A percentile compares a stretch with the other conserved stretches of the same genome.
These are phyloP conservation scores for Cadophora luteo-olivacea DNA, from an alignment of 2,329 filamentous ascomycete genomes.

Conservation along the genomic window DNA sequence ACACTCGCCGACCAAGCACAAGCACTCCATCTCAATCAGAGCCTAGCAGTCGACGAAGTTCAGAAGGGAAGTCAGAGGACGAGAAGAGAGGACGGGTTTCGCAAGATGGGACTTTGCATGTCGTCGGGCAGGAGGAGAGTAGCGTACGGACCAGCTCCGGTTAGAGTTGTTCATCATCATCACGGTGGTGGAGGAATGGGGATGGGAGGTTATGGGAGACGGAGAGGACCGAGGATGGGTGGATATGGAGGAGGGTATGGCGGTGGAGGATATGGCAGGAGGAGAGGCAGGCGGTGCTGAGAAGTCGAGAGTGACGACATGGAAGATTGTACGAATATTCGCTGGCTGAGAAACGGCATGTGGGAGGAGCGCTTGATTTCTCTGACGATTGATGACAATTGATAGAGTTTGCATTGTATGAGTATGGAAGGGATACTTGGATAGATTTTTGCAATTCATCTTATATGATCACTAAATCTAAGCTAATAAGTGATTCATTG, in stretches of 20 bases:
- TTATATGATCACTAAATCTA: neutral
- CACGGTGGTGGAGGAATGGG: neutral
- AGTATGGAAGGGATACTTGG: neutral
- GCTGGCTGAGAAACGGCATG: neutral
- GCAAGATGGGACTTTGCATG: conserved; percentile 8
- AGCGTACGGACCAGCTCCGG: neutral
- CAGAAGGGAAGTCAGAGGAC: neutral
- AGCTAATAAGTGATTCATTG: too few relatives aligned
- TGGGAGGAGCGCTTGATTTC: neutral
- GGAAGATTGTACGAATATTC: neutral
- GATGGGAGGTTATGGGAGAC: neutral
- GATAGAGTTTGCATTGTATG: neutral
- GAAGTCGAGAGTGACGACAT: neutral
- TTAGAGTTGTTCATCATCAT: neutral
- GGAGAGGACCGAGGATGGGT: conserved; percentile 3
- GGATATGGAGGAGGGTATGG: neutral
- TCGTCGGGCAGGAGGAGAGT: conserved; percentile 1
- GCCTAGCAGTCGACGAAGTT: neutral
- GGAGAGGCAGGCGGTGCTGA: conserved; percentile 3
- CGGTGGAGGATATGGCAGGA: neutral
- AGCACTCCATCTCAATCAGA: conserved; percentile 12
- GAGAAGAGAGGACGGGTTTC: neutral
- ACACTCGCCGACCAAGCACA: conserved; percentile 3
- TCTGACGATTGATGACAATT: conserved; percentile 6
- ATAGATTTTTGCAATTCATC: neutral